These are phyloP conservation scores for Teratosphaeriaceae sp. DNA, from an alignment of 2,329 filamentous ascomycete genomes.

Conservation along the genomic window DNA sequence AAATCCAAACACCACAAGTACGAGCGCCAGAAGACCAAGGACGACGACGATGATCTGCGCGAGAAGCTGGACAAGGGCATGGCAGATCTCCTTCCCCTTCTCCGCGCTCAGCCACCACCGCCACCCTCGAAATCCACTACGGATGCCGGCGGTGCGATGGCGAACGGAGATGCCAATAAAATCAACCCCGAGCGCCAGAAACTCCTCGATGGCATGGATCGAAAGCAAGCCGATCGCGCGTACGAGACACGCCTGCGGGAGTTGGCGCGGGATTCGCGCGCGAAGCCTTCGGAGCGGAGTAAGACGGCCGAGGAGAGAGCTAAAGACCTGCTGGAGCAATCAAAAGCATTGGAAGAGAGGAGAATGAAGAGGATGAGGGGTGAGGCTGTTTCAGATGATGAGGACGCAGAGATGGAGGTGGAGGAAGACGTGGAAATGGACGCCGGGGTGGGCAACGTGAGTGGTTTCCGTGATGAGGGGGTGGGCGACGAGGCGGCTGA, in stretches of 20 bases:
- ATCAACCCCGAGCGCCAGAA: constrained; percentile 58
- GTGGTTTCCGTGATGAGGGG: constrained; percentile 16
- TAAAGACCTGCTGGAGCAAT: constrained; percentile 65
- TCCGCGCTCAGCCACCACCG: constrained; percentile 52
- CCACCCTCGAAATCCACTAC: constrained; percentile 16
- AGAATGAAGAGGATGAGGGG: constrained; percentile 82
- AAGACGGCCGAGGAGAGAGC: constrained; percentile 86
- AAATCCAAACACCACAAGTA: constrained; percentile 96
- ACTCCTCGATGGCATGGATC: constrained; percentile 54
- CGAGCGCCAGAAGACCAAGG: constrained; percentile 85
- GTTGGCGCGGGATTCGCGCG: constrained; percentile 75
- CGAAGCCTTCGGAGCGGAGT: constrained; percentile 77
- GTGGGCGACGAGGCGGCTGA: constrained; percentile 51
- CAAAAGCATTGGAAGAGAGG: constrained; percentile 78
- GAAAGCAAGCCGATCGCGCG: constrained; percentile 68
- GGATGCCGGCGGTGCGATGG: constrained; percentile 30
- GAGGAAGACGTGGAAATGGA: constrained; percentile 30
- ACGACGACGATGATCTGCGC: constrained; percentile 84
- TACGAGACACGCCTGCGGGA: constrained; percentile 82
- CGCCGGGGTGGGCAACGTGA: neutral
- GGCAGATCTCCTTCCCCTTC: constrained; percentile 64
- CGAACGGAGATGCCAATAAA: constrained; percentile 32
- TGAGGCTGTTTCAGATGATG: constrained; percentile 62
- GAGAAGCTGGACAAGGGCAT: constrained; percentile 80
- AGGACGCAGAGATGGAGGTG: constrained; percentile 35